Conservation (phyloP, 495 filamentous ascomycete species). For the Aspergillus ostianus region DNA sequence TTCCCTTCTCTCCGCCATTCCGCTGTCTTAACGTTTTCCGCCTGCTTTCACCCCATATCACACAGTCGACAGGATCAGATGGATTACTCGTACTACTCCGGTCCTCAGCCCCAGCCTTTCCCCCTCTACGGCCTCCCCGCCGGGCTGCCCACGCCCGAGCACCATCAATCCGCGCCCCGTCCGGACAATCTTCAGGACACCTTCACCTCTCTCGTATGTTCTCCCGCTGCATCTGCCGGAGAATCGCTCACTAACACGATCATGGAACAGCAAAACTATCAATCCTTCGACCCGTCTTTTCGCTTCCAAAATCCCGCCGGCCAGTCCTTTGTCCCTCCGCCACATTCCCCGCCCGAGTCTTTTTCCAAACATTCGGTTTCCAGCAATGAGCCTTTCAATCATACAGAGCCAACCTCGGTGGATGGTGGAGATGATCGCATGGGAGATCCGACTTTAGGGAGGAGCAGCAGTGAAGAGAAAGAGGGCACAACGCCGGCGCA, state of each 20-base stretch:
- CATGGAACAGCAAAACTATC: constrained; percentile 28
- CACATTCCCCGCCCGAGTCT: constrained; percentile 48
- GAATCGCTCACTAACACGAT: background rate
- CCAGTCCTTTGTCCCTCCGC: constrained; percentile 30
- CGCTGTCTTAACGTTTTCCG: background rate
- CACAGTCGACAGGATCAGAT: constrained; percentile 19
- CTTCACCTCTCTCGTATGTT: constrained; percentile 28
- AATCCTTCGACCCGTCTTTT: constrained; percentile 38
- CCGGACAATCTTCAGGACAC: constrained; percentile 30
- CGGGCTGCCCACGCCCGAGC: constrained; percentile 39
- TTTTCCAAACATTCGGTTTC: constrained; percentile 40
- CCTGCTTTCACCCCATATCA: background rate
- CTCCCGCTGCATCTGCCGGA: background rate
- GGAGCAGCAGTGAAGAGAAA: constrained; percentile 63
- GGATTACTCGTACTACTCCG: constrained; percentile 42
- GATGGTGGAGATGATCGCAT: constrained; percentile 36
- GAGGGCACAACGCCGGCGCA: constrained; percentile 75
- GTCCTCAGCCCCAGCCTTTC: constrained; percentile 32
- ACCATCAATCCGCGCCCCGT: constrained; percentile 21
- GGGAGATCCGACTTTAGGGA: constrained; percentile 23
- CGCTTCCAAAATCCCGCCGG: constrained; percentile 31
- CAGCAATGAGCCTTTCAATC: constrained; percentile 27
- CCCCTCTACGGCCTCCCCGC: constrained; percentile 37
- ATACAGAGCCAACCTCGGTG: constrained; percentile 23
- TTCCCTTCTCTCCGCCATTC: background rate